Conservation (phyloP, 208 protist genomes). For the Acanthamoeba culbertsoni region DNA sequence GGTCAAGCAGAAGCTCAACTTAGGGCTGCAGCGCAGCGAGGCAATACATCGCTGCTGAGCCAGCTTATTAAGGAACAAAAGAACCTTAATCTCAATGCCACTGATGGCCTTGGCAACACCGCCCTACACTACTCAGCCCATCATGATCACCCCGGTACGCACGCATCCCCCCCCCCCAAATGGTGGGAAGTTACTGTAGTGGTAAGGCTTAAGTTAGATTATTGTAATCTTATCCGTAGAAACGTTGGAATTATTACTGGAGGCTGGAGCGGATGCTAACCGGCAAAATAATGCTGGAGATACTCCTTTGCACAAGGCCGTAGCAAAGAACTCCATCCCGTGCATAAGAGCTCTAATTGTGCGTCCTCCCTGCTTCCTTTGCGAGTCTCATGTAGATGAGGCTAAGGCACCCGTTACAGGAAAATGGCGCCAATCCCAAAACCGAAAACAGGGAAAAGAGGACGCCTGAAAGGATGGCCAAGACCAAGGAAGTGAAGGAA, state of each 20-base stretch:
- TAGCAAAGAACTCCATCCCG: slow-evolving; percentile 25
- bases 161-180: neutral
- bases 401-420: no score
- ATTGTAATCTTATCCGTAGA: no score
- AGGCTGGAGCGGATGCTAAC: slow-evolving; percentile 7
- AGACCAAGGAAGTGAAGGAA: slow-evolving; percentile 23
- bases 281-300: slow-evolving; percentile 40
- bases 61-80: slow-evolving; percentile 27
- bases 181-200: neutral
- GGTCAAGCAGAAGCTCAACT: slow-evolving; percentile 2
- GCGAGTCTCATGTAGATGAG: no score
- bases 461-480: slow-evolving; percentile 38
- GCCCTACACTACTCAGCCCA: slow-evolving; percentile 28
- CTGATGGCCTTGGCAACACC: slow-evolving; percentile 17
- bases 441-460: slow-evolving; percentile 30
- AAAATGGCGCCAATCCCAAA: slow-evolving; percentile 23
- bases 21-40: neutral
- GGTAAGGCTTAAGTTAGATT: neutral
- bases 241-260: slow-evolving; percentile 14
- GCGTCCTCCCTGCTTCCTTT: neutral
- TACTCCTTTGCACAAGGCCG: slow-evolving; percentile 44
- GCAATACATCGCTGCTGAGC: neutral
- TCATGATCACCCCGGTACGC: slow-evolving; percentile 38
- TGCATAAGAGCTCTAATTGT: slow-evolving; percentile 51
- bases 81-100: neutral